Evolutionary conservation across 345 rosid genomes (phyloP), one percentile per base, ranked within the genome.

Genomic region (Angophora floribunda): DNA sequence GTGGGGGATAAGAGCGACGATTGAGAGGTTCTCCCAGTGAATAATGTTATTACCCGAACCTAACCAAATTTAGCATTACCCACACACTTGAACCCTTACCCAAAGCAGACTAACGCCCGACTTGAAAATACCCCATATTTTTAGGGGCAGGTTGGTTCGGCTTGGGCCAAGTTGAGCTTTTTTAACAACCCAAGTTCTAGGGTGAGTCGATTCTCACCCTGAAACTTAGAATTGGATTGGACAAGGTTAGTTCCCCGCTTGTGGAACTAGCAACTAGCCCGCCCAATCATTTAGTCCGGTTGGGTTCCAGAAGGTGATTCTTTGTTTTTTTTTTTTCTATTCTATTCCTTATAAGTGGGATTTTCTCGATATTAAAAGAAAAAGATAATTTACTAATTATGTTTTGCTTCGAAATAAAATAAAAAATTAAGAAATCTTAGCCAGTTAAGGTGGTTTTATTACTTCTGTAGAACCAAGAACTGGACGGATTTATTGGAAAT

Each of bases 301-400:
- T 5, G 8, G 21, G 28, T 55, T 12, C 2, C 5, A 0, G 24
- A 55, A 21, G 61, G 61, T 22, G 28, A 55, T 55, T 55, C 26
- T 0, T 52, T 52, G 0, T 53, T 53, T 0, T 7, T 21, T 1
- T 52, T 0, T 6, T 21, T 10, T 55, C 4, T 21, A 0, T 8
- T 22, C 1, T 55, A 0, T 55, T 55, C 28, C 22, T 0, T 22
- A 55, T 21, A 55, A 9, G 61, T 55, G 22, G 61, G 6, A 22
- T 26, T 55, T 55, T 55, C 61, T 55, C 61, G 3, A 55, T 28
- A 55, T 55, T 19, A 0, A 53, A 53, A 53, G 26, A 19, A 21
- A 21, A 53, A 53, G 7, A 17, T 6, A 53, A 3, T 7, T 53
- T 53, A 7, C 10, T 7, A 3, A 53, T 55, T 55, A 53, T 26